phyloP scores from a whole-genome alignment of 768 basidiomycete species.

The Favolaschia claudopus region DNA sequence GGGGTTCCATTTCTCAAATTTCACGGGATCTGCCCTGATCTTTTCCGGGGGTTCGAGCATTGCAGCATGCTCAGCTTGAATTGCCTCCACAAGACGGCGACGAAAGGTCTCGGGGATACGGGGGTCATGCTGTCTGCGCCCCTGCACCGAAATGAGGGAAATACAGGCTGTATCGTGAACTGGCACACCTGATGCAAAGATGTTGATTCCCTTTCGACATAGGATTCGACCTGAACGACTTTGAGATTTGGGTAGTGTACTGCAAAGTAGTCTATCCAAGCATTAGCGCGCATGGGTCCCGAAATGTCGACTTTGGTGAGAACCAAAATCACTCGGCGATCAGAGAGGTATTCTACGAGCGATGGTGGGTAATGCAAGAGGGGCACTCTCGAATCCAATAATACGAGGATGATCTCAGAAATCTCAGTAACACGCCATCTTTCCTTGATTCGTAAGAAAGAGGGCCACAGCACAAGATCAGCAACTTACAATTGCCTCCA shows the following conservation, averaged over 20 bases:
- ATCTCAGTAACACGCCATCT: slow-evolving; percentile 96
- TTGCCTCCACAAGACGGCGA: slow-evolving; percentile 65
- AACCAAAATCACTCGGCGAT: slow-evolving; percentile 70
- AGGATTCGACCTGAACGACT: slow-evolving; percentile 82
- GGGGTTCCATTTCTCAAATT: slow-evolving; percentile 69
- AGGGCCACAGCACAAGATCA: background rate
- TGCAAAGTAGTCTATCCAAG: slow-evolving; percentile 73
- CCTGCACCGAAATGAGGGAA: slow-evolving; percentile 31
- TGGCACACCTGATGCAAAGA: slow-evolving; percentile 43
- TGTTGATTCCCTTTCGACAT: slow-evolving; percentile 57
- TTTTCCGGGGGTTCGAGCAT: slow-evolving; percentile 73
- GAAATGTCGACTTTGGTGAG: slow-evolving; percentile 91
- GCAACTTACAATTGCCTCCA: slow-evolving; percentile 88
- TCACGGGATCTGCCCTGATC: slow-evolving; percentile 55
- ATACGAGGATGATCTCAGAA: slow-evolving; percentile 85
- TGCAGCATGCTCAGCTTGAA: slow-evolving; percentile 70
- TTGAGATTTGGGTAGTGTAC: slow-evolving; percentile 58
- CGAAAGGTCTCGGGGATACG: slow-evolving; percentile 74
- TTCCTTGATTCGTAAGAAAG: slow-evolving; percentile 21
- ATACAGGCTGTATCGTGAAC: background rate
- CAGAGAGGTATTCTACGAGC: slow-evolving; percentile 67
- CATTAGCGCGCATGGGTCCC: slow-evolving; percentile 65
- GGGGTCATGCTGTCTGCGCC: slow-evolving; percentile 62
- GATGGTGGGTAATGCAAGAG: slow-evolving; percentile 87
- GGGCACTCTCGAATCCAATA: slow-evolving; percentile 91